Percentiles rank a stretch among this genome's conserved stretches.
Conservation (phyloP, 2,329 filamentous ascomycete genomes). For the Pseudogymnoascus sp. region DNA sequence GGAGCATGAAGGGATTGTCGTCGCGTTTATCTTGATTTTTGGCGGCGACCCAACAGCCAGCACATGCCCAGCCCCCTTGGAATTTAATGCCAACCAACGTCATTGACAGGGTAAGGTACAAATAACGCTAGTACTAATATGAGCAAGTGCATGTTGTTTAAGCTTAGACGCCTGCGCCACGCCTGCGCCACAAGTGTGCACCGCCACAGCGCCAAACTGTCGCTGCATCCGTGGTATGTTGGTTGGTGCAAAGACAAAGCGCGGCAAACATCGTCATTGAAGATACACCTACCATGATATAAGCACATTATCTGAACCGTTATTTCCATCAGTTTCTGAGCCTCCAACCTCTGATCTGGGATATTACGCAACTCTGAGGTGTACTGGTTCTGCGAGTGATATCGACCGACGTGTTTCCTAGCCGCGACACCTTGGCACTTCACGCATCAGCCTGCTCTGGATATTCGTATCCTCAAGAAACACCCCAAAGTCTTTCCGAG, state of each 20-base stretch:
- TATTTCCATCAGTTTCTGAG: background rate
- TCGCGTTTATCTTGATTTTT: conserved; percentile 11
- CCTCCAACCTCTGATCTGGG: background rate
- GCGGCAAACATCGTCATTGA: background rate
- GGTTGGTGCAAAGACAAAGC: conserved; percentile 3
- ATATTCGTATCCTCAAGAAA: conserved; percentile 4
- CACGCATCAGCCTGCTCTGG: background rate
- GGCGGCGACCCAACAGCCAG: background rate
- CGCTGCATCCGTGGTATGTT: conserved; percentile 5
- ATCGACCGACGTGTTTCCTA: background rate
- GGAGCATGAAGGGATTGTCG: background rate
- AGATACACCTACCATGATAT: conserved; percentile 5
- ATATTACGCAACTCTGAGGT: background rate
- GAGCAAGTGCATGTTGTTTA: background rate
- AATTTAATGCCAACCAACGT: background rate
- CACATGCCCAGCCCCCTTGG: conserved; percentile 4
- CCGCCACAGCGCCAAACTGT: conserved; percentile 7
- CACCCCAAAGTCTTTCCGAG: conserved; percentile 15
- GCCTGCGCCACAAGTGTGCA: background rate
- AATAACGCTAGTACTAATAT: background rate
- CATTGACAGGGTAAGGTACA: background rate
- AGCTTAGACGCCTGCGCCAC: background rate
- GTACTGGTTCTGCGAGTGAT: background rate
- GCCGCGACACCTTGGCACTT: conserved; percentile 5
- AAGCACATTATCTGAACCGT: conserved; percentile 1